A percentile compares a stretch with the other conserved stretches of the same genome.
Conservation (phyloP, 2,329 filamentous ascomycete species). For the Apiospora saccharicola region DNA sequence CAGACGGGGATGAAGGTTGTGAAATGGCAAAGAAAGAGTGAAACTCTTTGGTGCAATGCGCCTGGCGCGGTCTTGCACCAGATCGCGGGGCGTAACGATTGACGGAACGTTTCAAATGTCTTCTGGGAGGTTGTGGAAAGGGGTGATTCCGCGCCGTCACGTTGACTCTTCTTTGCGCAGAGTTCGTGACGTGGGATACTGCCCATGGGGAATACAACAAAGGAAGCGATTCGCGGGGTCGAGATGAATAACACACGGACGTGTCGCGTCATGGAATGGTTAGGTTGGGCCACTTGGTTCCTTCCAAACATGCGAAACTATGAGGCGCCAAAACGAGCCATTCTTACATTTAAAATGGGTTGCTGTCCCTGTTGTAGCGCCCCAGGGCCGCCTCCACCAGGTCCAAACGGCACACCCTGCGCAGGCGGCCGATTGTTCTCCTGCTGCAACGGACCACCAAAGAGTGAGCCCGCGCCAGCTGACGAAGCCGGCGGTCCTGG, state of each 20-base stretch:
- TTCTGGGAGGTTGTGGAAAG: neutral
- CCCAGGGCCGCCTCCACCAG: conserved; percentile 55
- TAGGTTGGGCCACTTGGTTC: conserved; percentile 15
- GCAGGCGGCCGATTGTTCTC: conserved; percentile 63
- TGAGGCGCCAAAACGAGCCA: conserved; percentile 14
- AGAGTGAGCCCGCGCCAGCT: conserved; percentile 68
- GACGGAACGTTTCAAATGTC: neutral
- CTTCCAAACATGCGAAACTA: neutral
- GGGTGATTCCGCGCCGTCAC: neutral
- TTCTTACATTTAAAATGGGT: conserved; percentile 77
- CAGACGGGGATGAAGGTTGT: neutral
- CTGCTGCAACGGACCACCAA: conserved; percentile 72
- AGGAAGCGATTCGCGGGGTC: conserved; percentile 18
- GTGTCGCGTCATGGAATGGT: conserved; percentile 19
- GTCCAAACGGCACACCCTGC: conserved; percentile 66
- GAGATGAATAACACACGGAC: conserved; percentile 17
- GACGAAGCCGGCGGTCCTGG: conserved; percentile 47
- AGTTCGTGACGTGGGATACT: neutral
- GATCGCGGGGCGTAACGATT: neutral
- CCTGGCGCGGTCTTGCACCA: neutral
- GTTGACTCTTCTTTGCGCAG: neutral
- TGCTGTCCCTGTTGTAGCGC: conserved; percentile 80
- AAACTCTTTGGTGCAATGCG: neutral
- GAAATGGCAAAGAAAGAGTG: neutral
- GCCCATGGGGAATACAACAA: neutral